phyloP scores from a whole-genome alignment of 805 yeast genomes.

The Metschnikowia orientalis region DNA sequence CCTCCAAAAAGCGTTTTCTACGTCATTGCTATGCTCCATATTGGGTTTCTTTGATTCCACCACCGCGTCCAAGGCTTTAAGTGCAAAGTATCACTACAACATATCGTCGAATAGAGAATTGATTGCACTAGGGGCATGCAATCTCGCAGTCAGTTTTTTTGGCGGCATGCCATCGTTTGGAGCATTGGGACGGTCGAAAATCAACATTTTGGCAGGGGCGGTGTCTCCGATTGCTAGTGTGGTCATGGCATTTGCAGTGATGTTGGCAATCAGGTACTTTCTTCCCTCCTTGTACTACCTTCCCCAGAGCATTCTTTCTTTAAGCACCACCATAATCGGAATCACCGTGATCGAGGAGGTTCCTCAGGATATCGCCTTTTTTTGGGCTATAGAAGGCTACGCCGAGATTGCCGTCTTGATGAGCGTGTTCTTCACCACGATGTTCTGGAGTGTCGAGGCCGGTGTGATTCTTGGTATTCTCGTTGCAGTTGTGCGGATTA shows the following conservation, averaged over 20 bases:
- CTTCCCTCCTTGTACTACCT: constrained; percentile 24
- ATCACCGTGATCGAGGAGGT: constrained; percentile 45
- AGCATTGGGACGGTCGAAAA: constrained; percentile 34
- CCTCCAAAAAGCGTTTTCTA: constrained; percentile 23
- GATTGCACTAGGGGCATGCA: constrained; percentile 30
- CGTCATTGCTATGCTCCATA: constrained; percentile 31
- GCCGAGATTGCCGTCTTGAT: constrained; percentile 21
- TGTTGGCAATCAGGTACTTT: constrained; percentile 23
- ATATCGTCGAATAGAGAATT: constrained; percentile 32
- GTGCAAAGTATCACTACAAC: constrained; percentile 29
- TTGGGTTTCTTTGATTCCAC: constrained; percentile 34
- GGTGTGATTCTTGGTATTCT: constrained; percentile 35
- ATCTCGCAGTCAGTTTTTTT: constrained; percentile 24
- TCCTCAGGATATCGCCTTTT: constrained; percentile 44
- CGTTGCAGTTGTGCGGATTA: constrained; percentile 31
- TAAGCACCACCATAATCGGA: constrained; percentile 40
- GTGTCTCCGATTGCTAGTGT: constrained; percentile 38
- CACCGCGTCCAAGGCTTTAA: constrained; percentile 31
- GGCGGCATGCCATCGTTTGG: constrained; percentile 36
- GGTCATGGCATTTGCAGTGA: constrained; percentile 27
- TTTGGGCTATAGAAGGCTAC: constrained; percentile 22
- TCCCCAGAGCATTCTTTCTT: constrained; percentile 33
- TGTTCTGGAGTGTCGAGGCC: constrained; percentile 37
- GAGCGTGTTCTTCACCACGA: constrained; percentile 23
- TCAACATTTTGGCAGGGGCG: constrained; percentile 42